These are phyloP conservation scores for Gonapodya prolifera DNA, from an alignment of 192 early-diverging fungal species.

Conservation along the genomic window DNA sequence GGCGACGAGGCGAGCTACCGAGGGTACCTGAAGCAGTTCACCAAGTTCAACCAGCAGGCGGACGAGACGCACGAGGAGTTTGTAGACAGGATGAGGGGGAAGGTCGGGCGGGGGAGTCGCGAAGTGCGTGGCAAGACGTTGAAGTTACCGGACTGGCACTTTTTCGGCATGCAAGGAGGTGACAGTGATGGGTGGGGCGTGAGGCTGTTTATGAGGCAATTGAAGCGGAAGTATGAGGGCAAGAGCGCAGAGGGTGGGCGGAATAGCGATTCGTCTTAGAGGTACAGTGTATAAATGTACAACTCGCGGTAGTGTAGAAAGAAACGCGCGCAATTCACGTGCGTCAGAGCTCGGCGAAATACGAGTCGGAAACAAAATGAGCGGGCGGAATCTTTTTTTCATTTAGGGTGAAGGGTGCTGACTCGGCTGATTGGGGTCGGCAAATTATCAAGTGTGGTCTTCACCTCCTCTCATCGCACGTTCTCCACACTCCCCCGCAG, in stretches of 20 bases:
- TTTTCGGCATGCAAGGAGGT: neutral
- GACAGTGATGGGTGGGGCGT: neutral
- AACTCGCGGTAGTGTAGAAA: too few species aligned
- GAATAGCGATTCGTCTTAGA: too few species aligned
- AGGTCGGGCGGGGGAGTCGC: neutral
- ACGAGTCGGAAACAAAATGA: too few species aligned
- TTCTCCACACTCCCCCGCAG: too few species aligned
- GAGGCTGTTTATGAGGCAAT: neutral
- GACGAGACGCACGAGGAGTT: neutral
- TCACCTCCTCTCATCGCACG: too few species aligned
- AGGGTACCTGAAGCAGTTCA: constrained; percentile 16
- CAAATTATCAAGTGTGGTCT: too few species aligned
- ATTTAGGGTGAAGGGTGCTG: too few species aligned
- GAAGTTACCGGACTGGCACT: neutral
- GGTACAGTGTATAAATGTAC: too few species aligned
- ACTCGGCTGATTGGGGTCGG: too few species aligned
- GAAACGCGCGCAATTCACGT: too few species aligned
- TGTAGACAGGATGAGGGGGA: neutral
- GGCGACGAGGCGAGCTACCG: constrained; percentile 21
- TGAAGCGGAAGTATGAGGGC: neutral
- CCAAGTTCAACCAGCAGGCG: constrained; percentile 11
- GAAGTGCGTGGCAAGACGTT: neutral
- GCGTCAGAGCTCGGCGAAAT: too few species aligned
- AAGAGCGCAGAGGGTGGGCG: neutral
- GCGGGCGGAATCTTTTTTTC: too few species aligned